phyloP scores from a whole-genome alignment of 2,329 filamentous ascomycete species.

The Pyrenochaeta sp. region DNA sequence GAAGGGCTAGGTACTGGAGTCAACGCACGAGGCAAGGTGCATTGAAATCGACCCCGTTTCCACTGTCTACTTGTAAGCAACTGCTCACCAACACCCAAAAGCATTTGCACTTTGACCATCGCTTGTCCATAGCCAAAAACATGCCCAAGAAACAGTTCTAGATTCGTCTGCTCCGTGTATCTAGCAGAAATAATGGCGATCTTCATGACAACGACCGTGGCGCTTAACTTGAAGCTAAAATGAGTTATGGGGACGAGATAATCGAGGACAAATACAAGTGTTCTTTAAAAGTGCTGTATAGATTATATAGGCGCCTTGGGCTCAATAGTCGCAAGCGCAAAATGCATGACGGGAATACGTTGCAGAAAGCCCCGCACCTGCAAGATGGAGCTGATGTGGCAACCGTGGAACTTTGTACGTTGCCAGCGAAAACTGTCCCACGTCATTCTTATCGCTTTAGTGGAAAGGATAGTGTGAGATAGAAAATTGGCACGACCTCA shows the following conservation, averaged over 20 bases:
- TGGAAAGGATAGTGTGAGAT: background rate
- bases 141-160: conserved; percentile 9
- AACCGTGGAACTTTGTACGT: background rate
- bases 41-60: conserved; percentile 17
- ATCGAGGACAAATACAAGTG: background rate
- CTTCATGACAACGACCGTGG: background rate
- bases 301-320: background rate
- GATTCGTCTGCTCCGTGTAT: conserved; percentile 11
- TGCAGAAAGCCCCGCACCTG: background rate
- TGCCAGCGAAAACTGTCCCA: no score
- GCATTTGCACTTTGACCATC: conserved; percentile 3
- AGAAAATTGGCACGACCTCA: background rate
- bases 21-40: conserved; percentile 14
- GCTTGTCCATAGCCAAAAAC: conserved; percentile 12
- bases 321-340: no score
- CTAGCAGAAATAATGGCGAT: conserved; percentile 12
- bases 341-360: background rate
- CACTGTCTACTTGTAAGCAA: conserved; percentile 7
- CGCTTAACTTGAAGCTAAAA: background rate
- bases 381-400: background rate
- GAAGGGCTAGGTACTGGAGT: conserved; percentile 1
- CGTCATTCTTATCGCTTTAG: background rate
- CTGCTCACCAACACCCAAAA: background rate
- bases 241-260: background rate
- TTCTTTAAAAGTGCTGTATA: background rate